Conservation (phyloP, 129 eudicot species). For the Ambrosia trifida region DNA sequence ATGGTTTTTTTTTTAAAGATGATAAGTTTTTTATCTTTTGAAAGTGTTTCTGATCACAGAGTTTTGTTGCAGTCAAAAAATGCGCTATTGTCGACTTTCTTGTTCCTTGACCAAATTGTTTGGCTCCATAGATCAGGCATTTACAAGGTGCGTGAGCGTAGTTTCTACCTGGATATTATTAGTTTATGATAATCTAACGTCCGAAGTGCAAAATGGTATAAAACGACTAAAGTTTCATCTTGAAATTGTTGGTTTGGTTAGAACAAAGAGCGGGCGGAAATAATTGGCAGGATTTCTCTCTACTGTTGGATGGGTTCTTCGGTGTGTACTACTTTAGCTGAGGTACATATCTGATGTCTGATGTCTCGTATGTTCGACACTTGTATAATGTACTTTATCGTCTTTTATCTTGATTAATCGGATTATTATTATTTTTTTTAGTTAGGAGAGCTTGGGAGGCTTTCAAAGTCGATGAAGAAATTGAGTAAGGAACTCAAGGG, state of each 20-base stretch:
- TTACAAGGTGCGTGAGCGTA: constrained; percentile 61
- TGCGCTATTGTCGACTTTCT: constrained; percentile 79
- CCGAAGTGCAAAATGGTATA: constrained; percentile 3
- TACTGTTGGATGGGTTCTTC: constrained; percentile 97
- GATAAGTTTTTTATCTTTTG: neutral
- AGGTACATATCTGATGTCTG: constrained; percentile 45
- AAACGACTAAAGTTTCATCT: neutral
- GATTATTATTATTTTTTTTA: constrained; percentile 18
- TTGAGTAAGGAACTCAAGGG: constrained; percentile 83
- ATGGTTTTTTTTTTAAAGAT: constrained; percentile 11
- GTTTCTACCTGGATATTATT: neutral
- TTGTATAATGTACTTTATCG: neutral
- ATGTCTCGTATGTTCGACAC: neutral
- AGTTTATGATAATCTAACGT: neutral
- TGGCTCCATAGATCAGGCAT: constrained; percentile 94
- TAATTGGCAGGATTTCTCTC: constrained; percentile 78
- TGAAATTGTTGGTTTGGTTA: constrained; percentile 32
- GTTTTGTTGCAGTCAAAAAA: constrained; percentile 76
- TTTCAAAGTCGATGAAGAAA: constrained; percentile 82
- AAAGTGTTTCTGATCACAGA: constrained; percentile 14
- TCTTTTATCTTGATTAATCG: constrained; percentile 5
- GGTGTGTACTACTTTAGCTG: constrained; percentile 73
- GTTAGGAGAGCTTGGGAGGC: constrained; percentile 92
- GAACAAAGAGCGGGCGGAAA: constrained; percentile 83
- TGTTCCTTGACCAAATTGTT: constrained; percentile 91